Base-by-base conservation (phyloP, 2,329 filamentous ascomycete genomes). In the Aspergillus awamori region DNA sequence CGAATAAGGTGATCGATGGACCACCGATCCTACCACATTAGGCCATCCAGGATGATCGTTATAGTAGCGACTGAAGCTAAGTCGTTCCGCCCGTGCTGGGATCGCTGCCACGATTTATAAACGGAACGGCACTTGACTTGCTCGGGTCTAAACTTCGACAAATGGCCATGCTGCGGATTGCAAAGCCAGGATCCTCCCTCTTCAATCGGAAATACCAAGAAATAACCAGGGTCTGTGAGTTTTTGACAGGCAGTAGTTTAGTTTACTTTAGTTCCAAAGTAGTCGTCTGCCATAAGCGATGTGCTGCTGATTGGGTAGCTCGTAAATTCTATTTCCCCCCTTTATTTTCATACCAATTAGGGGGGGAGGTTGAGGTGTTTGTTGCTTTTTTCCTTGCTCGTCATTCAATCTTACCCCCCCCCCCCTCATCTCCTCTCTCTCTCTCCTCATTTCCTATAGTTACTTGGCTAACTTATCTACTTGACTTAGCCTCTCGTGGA, bases 401-500 rank as follows among this genome's bases (percentile, higher is more conserved):
- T 36, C 33, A 36, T 36, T 5, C 33, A 5, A 2, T 36, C 33
- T 36, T 10, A 36, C 33, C 33, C 33, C 33, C 33, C 33, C 33
- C 33, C 33, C 33, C 4, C 33, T 36, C 33, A 5, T 36, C 33
- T 36, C 33, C 10, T 13, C 33, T 36, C 11, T 26, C 11, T 20
- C 53, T 3, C 33, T 11, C 39, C 6, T 41, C 28, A 36, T 20
- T 20, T 20, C 20, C 20, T 20, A 20, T 20, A 36, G 13, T 10
- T 43, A 13, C 38, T 17, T n/a, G 22, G 38, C 38, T 36, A 15
- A 41, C 11, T 20, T 20, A 20, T 20, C 20, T 43, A 28, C 53
- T 55, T 20, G 17, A 20, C 33, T 36, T 20, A 20, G n/a, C 39
- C n/a, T 43, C 53, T 56, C 53, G 53, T 56, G 53, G 53, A 56